Conservation (phyloP, 2,329 filamentous ascomycete genomes). For the Aureobasidium sp. region DNA sequence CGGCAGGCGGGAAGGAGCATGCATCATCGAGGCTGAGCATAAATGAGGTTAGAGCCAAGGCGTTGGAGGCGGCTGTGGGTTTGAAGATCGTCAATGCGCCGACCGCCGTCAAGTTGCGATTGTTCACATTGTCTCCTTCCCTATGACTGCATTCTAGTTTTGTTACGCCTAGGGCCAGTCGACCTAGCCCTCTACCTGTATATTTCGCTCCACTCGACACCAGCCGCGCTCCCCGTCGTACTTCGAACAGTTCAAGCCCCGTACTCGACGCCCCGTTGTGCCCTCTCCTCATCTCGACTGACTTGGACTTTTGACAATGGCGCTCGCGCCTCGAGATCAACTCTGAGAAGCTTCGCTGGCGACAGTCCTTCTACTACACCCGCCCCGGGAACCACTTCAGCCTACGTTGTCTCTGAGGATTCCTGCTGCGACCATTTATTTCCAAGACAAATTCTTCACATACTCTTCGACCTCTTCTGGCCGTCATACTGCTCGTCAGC, state of each 20-base stretch:
- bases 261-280: neutral
- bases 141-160: neutral
- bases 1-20: too few relatives aligned
- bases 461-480: neutral
- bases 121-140: neutral
- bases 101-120: neutral
- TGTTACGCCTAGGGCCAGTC: neutral
- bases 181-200: neutral
- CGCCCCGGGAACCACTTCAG: neutral
- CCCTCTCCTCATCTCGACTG: neutral
- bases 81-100: neutral
- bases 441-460: neutral
- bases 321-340: neutral
- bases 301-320: constrained; percentile 3
- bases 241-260: neutral
- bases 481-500: neutral
- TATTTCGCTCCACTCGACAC: neutral
- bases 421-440: too few relatives aligned
- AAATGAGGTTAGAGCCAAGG: neutral
- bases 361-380: neutral
- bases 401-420: neutral
- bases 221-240: neutral
- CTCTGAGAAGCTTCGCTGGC: constrained; percentile 6
- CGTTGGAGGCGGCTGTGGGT: neutral
- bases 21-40: neutral